Conservation (phyloP, 805 yeast genomes). For the Cyberlindnera samutprakarnensis region DNA sequence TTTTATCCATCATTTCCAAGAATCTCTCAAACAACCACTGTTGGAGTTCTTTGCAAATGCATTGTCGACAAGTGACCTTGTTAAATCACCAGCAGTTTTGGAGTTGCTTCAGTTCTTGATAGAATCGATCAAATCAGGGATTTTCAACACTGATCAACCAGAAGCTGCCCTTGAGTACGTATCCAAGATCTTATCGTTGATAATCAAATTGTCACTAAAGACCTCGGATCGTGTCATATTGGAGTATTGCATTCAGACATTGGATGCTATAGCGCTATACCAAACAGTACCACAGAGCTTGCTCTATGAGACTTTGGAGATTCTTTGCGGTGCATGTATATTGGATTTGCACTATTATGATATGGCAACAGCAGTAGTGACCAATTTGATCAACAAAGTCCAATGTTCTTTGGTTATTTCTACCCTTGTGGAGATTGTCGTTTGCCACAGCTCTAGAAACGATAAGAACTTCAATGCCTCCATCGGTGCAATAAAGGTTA, state of each 20-base stretch:
- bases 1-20: constrained; percentile 43
- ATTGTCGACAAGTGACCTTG: constrained; percentile 22
- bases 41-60: constrained; percentile 30
- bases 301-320: constrained; percentile 31
- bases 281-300: constrained; percentile 38
- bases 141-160: constrained; percentile 25
- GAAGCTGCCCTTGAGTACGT: constrained; percentile 25
- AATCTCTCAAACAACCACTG: constrained; percentile 34
- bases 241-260: constrained; percentile 30
- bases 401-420: constrained; percentile 9
- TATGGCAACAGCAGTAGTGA: constrained; percentile 31
- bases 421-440: constrained; percentile 12
- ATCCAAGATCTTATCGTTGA: constrained; percentile 25
- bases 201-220: constrained; percentile 31
- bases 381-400: constrained; percentile 23
- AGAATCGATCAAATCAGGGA: constrained; percentile 39
- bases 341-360: constrained; percentile 29
- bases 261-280: constrained; percentile 36
- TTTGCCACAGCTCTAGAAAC: constrained; percentile 7
- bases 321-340: constrained; percentile 38
- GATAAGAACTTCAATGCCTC: constrained; percentile 25
- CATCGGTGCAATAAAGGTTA: constrained; percentile 32
- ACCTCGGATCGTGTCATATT: constrained; percentile 33
- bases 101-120: constrained; percentile 30
- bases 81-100: constrained; percentile 12